Conservation (phyloP, 345 rosid species). For the Punica granatum region DNA sequence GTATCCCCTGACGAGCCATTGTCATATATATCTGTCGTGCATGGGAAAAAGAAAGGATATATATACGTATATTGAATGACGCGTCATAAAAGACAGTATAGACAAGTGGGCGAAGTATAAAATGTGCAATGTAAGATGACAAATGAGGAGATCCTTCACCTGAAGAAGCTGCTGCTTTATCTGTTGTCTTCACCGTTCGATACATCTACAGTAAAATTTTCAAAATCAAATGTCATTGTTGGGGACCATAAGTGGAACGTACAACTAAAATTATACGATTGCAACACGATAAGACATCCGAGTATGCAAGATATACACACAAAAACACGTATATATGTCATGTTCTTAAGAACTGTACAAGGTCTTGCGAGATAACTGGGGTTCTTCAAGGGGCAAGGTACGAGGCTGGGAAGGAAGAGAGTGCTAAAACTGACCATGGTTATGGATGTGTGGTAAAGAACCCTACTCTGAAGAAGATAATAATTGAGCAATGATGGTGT, state of each 20-base stretch:
- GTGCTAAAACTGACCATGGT: slow-evolving; percentile 9
- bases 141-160: slow-evolving; percentile 22
- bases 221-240: background rate
- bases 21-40: slow-evolving; percentile 37
- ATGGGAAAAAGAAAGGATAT: background rate
- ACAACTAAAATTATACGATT: no score
- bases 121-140: no score
- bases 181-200: slow-evolving; percentile 67
- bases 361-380: no score
- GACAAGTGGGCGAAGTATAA: no score
- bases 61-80: no score
- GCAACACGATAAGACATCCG: no score
- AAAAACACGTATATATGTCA: background rate
- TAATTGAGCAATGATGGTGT: slow-evolving; percentile 67
- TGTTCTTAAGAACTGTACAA: background rate
- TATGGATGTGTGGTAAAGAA: slow-evolving; percentile 17
- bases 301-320: no score
- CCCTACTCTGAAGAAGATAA: slow-evolving; percentile 20
- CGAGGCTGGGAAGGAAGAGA: slow-evolving; percentile 1
- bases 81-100: no score
- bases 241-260: background rate
- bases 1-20: slow-evolving; percentile 77
- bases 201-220: slow-evolving; percentile 42
- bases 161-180: slow-evolving; percentile 54
- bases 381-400: background rate